A percentile compares a stretch with the other conserved stretches of the same genome.
Conservation (phyloP, 75 land plant genomes). For the Cryptomeria japonica region DNA sequence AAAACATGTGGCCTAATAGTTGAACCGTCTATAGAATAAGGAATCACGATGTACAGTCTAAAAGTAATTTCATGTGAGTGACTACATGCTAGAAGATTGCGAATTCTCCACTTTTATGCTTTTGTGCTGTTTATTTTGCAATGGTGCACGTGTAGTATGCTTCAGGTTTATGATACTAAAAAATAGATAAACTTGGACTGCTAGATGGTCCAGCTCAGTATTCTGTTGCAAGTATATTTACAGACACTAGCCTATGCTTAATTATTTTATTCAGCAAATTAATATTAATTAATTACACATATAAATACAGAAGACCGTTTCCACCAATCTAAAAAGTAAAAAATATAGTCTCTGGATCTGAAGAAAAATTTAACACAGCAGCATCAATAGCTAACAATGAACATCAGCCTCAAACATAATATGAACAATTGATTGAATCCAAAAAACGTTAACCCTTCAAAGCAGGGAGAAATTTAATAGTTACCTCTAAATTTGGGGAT, state of each 20-base stretch:
- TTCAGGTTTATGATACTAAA: too few relatives aligned
- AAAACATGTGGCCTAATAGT: too few relatives aligned
- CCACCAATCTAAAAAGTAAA: not conserved
- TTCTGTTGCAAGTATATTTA: not conserved
- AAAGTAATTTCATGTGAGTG: too few relatives aligned
- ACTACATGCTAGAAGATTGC: too few relatives aligned
- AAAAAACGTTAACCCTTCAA: not conserved
- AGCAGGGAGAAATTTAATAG: not conserved
- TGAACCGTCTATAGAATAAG: too few relatives aligned
- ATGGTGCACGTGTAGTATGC: too few relatives aligned
- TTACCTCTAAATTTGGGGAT: slow-evolving; percentile 84
- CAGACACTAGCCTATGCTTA: too few relatives aligned
- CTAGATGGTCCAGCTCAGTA: not conserved
- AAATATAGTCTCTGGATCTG: not conserved
- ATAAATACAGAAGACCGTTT: not conserved
- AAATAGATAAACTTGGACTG: too few relatives aligned
- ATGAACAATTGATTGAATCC: not conserved
- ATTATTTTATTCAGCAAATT: not conserved
- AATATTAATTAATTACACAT: not conserved
- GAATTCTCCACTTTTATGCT: too few relatives aligned
- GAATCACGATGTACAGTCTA: too few relatives aligned
- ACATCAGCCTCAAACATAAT: not conserved
- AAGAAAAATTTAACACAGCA: not conserved
- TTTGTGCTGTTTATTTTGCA: too few relatives aligned
- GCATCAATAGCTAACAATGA: not conserved